Base-by-base conservation (phyloP, 495 filamentous ascomycete genomes). In the Lophiotrema nucula region DNA sequence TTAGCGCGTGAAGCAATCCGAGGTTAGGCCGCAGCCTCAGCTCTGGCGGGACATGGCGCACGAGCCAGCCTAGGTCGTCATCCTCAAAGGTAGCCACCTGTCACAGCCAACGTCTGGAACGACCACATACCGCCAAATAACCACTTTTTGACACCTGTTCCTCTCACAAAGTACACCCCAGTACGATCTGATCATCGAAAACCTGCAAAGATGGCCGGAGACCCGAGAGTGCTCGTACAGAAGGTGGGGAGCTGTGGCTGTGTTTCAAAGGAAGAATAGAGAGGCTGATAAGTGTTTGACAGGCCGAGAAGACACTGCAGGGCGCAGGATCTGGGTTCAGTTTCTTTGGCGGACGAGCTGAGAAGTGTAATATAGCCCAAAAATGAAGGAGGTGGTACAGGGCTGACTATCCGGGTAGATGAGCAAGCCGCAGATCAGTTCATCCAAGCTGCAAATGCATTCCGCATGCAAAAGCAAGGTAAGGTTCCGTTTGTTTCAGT, bases 351-450 rank as follows among this genome's bases (percentile, higher is more conserved):
- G 86, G 87, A 27, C 79, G 83, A 52, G 77, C 84, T 66, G 90
- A 95, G 60, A 96, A 96, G 70, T 89, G 63, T 60, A 53, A 19
- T 21, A 18, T 16, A 21, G 25, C 24, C 35, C 43, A 13, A 27
- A 2, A 46, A 2, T 38, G 11, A 4, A 46, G 31, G 18, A 19
- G 24, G 4, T 8, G 38, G 15, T 13, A 24, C 13, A 4, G 1
- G 18, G 43, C 47, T 62, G 21, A 63, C 47, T 10, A 15, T 2
- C 6, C 11, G 10, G 18, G 18, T 16, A 67, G 64, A 84, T 59
- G 87, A 92, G 72, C 81, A 81, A 75, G 90, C 90, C 10, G 87
- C 88, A 49, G 87, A 93, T 61, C 75, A 92, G 44, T 96, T 88
- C 66, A 79, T 80, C 41, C 82, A 90, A 64, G 90, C 90, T 28